Evolutionary conservation across 2,329 filamentous ascomycete species (phyloP).

Genomic region (Cercospora canescens): DNA sequence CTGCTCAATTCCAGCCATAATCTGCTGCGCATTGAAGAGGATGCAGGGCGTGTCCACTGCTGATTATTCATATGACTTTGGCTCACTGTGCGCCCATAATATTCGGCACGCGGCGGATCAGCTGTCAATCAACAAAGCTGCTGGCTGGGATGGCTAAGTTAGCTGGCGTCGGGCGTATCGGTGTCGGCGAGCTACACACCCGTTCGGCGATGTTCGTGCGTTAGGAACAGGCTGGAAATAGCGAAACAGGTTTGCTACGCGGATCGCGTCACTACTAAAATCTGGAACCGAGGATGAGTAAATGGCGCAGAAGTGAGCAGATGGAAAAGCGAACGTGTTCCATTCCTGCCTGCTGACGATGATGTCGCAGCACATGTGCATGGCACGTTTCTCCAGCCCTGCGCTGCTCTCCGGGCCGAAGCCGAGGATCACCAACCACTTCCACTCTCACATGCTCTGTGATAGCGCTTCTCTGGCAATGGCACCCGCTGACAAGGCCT

Average conservation of each 20-base stretch:
- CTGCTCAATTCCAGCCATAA: slow-evolving; percentile 93
- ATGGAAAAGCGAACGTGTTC: neutral
- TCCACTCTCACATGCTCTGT: neutral
- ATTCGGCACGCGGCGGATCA: slow-evolving; percentile 13
- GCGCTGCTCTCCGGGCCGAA: neutral
- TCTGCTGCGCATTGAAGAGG: neutral
- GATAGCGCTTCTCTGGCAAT: neutral
- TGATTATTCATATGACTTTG: slow-evolving; percentile 16
- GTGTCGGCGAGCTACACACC: neutral
- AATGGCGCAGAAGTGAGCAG: neutral
- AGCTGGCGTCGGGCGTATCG: neutral
- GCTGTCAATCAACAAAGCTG: slow-evolving; percentile 4
- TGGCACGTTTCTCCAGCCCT: neutral
- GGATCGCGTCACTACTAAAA: neutral
- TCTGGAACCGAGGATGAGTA: neutral
- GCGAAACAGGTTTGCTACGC: neutral
- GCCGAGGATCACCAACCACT: neutral
- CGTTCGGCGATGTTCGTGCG: neutral
- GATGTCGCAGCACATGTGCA: neutral
- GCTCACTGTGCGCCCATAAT: slow-evolving; percentile 10
- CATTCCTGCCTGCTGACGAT: neutral
- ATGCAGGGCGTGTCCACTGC: neutral
- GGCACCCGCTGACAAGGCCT: neutral
- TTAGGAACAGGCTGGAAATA: neutral
- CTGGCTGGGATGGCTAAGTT: neutral